Conservation (phyloP, 2,329 filamentous ascomycete species). For the Aspergillus arachidicola region DNA sequence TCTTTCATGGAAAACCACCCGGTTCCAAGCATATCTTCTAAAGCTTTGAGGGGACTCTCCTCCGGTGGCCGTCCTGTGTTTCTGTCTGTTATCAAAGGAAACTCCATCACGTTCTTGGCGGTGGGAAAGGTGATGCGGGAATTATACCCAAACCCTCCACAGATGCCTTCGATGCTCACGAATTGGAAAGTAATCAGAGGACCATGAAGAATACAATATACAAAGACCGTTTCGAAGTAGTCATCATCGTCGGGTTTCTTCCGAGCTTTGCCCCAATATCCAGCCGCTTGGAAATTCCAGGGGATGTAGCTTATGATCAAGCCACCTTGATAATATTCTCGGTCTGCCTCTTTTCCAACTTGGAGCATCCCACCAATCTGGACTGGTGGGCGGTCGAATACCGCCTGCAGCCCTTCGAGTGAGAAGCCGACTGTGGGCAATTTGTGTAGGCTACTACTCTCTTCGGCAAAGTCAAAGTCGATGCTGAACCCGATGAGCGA, state of each 20-base stretch:
- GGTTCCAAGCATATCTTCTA: slow-evolving; percentile 12
- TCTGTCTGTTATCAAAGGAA: slow-evolving; percentile 31
- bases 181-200: slow-evolving; percentile 44
- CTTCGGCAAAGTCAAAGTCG: slow-evolving; percentile 22
- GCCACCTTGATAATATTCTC: slow-evolving; percentile 40
- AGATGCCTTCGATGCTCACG: slow-evolving; percentile 40
- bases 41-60: slow-evolving; percentile 14
- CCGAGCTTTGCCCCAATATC: slow-evolving; percentile 39
- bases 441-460: slow-evolving; percentile 8
- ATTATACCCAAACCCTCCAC: slow-evolving; percentile 48
- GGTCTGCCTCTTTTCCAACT: slow-evolving; percentile 16
- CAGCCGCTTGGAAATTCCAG: slow-evolving; percentile 44
- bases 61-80: background rate
- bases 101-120: slow-evolving; percentile 27
- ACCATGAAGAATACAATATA: slow-evolving; percentile 44
- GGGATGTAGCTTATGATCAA: slow-evolving; percentile 37
- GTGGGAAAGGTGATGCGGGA: slow-evolving; percentile 34
- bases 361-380: slow-evolving; percentile 40
- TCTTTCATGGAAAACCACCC: slow-evolving; percentile 38
- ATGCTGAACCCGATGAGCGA: slow-evolving; percentile 40
- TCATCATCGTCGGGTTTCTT: slow-evolving; percentile 19
- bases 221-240: slow-evolving; percentile 32
- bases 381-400: slow-evolving; percentile 41
- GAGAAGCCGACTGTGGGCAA: background rate
- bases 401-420: slow-evolving; percentile 36